These are phyloP conservation scores for Sedum album DNA, from an alignment of 164 flowering plant genomes.

Conservation along the genomic window DNA sequence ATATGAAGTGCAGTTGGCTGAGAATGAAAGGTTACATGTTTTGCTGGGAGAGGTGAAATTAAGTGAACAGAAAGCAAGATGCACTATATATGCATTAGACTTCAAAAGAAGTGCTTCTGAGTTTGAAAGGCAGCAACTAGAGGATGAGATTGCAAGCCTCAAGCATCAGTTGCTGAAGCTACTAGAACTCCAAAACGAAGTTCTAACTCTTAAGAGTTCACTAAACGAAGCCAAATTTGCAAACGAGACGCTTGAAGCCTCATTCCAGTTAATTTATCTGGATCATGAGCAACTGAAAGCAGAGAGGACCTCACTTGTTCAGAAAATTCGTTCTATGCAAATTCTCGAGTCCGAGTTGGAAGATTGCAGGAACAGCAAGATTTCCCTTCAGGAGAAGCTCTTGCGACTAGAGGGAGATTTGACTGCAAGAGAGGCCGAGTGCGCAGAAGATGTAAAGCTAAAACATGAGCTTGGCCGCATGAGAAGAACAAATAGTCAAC, in stretches of 20 bases:
- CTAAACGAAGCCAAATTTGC: conserved; percentile 39
- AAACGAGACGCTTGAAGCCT: conserved; percentile 48
- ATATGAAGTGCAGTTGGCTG: conserved; percentile 35
- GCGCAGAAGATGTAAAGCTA: conserved; percentile 46
- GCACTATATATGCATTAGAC: conserved; percentile 28
- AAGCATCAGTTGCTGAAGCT: conserved; percentile 42
- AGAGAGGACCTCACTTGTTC: conserved; percentile 28
- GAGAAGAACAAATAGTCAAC: conserved; percentile 43
- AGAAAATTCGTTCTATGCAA: conserved; percentile 40
- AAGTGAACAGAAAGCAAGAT: conserved; percentile 43
- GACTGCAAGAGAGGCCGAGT: conserved; percentile 46
- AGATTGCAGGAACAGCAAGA: conserved; percentile 33
- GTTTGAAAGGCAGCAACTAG: conserved; percentile 35
- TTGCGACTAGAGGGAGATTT: conserved; percentile 53
- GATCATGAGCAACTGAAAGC: conserved; percentile 48
- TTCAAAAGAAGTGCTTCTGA: conserved; percentile 46
- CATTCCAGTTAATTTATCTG: conserved; percentile 28
- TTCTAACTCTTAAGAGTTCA: conserved; percentile 32
- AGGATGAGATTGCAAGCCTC: conserved; percentile 41
- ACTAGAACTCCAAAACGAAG: conserved; percentile 39
- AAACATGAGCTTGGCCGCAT: conserved; percentile 50
- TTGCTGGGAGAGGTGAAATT: conserved; percentile 33
- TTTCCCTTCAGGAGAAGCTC: conserved; percentile 57
- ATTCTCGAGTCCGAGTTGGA: conserved; percentile 41
- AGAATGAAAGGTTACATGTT: conserved; percentile 35